Evolutionary conservation across 345 rosid species (phyloP), one percentile per base, ranked within the genome.

Genomic region (Iberis pinnata): DNA sequence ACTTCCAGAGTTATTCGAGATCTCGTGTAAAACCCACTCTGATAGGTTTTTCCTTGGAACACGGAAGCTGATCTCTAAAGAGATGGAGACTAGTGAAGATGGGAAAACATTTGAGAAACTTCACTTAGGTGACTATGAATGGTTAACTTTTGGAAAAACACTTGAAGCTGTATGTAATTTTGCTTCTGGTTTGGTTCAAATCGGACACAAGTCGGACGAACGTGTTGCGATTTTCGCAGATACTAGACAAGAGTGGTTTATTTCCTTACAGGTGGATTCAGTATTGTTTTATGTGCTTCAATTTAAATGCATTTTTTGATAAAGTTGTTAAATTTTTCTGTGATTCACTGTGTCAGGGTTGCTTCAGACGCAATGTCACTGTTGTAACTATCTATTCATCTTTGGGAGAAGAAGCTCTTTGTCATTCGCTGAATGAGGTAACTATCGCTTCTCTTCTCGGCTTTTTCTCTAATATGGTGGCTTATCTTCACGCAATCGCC

Each of bases 301-400:
- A 10, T 39, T 16, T 20, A 22, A n/a, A 31, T 38, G 41, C 25
- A 51, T 9, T 15, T 31, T 18, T 42, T n/a, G 51, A 18, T 33
- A 27, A 38, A 33, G 35, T 8, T 50, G 3, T 50, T 33, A 32
- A 19, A 5, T 25, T 2, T 44, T 8, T 3, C 5, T 33, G 20
- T 52, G 43, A 38, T 58, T 44, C 51, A 65, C 42, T 64, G 45
- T 73, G 49, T 16, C 73, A 93, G 97, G 89, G 84, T 43, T 93
- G 97, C 76, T 93, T 93, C 65, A 81, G 99, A 73, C 75, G 86
- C 49, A 88, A 83, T 49, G 72, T 79, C 59, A 74, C 92, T 12
- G 99, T 93, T 54, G 95, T 88, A 43, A 93, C 99, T 44, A 88
- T 93, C 39, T 93, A 93, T 69, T 77, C 97, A 24, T 88, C 97